Conservation (phyloP, 768 basidiomycete genomes). For the Leccinum rimulosum region DNA sequence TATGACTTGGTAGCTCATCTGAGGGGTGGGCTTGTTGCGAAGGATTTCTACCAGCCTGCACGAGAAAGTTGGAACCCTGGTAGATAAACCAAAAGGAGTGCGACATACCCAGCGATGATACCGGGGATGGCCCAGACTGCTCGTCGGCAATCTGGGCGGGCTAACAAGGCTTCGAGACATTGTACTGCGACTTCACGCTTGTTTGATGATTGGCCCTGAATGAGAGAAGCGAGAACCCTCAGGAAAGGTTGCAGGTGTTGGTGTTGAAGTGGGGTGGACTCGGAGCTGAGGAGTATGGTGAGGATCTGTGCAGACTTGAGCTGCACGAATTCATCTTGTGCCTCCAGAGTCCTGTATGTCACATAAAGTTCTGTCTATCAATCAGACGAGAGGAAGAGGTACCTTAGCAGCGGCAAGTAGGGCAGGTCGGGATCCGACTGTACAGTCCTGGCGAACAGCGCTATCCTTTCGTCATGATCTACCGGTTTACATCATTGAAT, state of each 20-base stretch:
- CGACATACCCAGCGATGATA: constrained; percentile 62
- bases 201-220: constrained; percentile 58
- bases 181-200: constrained; percentile 90
- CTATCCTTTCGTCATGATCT: constrained; percentile 89
- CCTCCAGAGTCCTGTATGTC: constrained; percentile 63
- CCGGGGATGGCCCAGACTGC: constrained; percentile 76
- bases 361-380: constrained; percentile 3
- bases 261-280: constrained; percentile 45
- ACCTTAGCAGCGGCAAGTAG: constrained; percentile 78
- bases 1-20: constrained; percentile 93
- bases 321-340: constrained; percentile 94
- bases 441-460: constrained; percentile 61
- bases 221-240: constrained; percentile 53
- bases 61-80: neutral
- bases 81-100: neutral
- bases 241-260: constrained; percentile 62
- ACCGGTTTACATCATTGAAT: neutral
- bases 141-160: constrained; percentile 75
- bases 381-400: constrained; percentile 1
- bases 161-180: constrained; percentile 80
- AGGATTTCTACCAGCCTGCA: constrained; percentile 79
- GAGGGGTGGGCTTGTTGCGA: constrained; percentile 77
- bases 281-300: constrained; percentile 74
- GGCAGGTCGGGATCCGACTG: constrained; percentile 78
- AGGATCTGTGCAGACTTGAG: constrained; percentile 86